Evolutionary conservation across 352 stramenopile species (phyloP).

Genomic region (Globisporangium iwayamae): DNA sequence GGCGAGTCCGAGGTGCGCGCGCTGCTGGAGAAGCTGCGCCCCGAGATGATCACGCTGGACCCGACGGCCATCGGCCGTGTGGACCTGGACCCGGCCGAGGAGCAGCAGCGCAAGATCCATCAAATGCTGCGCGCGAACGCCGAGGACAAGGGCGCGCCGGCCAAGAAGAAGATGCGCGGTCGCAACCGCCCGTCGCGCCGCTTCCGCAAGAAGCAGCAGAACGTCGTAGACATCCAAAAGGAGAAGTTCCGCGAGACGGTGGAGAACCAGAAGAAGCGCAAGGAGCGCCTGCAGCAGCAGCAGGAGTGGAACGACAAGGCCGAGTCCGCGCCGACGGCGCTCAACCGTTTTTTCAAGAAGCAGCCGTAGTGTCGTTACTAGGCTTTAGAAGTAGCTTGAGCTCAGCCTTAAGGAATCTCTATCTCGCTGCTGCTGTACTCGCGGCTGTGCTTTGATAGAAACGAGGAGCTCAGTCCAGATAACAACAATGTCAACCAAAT

Average conservation of each 20-base stretch:
- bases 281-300: constrained; percentile 70
- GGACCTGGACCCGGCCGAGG: constrained; percentile 85
- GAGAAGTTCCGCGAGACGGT: constrained; percentile 88
- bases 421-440: not conserved
- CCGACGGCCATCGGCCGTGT: constrained; percentile 92
- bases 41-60: constrained; percentile 98
- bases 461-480: not conserved
- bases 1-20: constrained; percentile 95
- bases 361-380: constrained; percentile 25
- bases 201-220: constrained; percentile 96
- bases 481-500: not conserved
- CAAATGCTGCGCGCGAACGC: constrained; percentile 74
- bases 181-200: constrained; percentile 96
- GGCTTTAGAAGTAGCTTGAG: not conserved
- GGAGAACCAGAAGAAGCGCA: constrained; percentile 68
- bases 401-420: no score
- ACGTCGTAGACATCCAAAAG: constrained; percentile 96
- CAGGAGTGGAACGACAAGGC: constrained; percentile 78
- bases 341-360: constrained; percentile 90
- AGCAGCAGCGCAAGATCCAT: constrained; percentile 81
- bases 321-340: constrained; percentile 64
- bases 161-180: constrained; percentile 97
- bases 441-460: constrained; percentile 1
- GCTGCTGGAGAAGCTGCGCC: constrained; percentile 97
- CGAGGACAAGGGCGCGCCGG: constrained; percentile 45